These are phyloP conservation scores for Cucurbita maxima DNA, from an alignment of 306 rosid species.

Conservation along the genomic window DNA sequence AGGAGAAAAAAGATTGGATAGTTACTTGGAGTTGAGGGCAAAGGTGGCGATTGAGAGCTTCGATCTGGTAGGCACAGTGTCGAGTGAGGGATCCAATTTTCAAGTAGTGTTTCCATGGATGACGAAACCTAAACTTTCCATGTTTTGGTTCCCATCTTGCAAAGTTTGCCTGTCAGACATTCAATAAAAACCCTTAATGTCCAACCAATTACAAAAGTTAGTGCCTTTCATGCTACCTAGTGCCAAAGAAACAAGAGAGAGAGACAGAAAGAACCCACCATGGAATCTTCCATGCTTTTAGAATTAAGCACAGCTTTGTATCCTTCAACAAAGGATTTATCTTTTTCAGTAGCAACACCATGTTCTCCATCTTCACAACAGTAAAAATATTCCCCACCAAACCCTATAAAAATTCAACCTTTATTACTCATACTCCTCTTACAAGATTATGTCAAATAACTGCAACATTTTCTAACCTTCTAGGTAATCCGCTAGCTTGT, in stretches of 20 bases:
- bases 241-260: no score
- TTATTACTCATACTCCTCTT: background rate
- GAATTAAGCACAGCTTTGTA: conserved; percentile 60
- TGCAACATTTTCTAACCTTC: conserved; percentile 23
- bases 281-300: conserved; percentile 50
- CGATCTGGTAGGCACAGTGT: conserved; percentile 65
- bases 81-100: conserved; percentile 57
- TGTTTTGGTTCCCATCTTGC: conserved; percentile 96
- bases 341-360: conserved; percentile 1
- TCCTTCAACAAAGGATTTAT: conserved; percentile 35
- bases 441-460: background rate
- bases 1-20: conserved; percentile 7
- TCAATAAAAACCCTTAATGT: background rate
- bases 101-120: conserved; percentile 84
- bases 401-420: conserved; percentile 26
- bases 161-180: conserved; percentile 46
- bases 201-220: no score
- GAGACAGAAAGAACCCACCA: conserved; percentile 23
- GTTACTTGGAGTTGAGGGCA: conserved; percentile 31
- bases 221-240: no score
- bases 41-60: conserved; percentile 42
- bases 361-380: conserved; percentile 17
- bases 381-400: conserved; percentile 46
- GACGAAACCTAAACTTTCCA: conserved; percentile 53
- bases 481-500: conserved; percentile 55